Evolutionary conservation across 78 protist species (phyloP).

Genomic region (Mastigamoeba balamuthi): DNA sequence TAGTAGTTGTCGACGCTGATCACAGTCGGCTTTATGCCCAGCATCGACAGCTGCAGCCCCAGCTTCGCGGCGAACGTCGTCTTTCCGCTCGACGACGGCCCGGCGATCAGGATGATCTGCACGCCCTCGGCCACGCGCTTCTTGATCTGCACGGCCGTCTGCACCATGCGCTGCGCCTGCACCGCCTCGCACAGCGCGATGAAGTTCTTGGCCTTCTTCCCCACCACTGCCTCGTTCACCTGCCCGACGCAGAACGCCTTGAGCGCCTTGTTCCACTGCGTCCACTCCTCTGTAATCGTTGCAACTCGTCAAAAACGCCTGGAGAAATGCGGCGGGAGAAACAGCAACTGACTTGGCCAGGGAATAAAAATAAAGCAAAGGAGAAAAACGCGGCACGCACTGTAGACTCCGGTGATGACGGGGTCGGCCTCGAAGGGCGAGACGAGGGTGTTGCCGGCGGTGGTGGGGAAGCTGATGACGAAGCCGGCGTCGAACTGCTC

Average conservation of each 20-base stretch:
- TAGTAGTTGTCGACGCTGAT: conserved; percentile 29
- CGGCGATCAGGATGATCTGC: conserved; percentile 12
- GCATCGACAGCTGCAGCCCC: background rate
- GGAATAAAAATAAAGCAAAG: background rate
- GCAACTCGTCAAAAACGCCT: too few species aligned
- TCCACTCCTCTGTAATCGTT: background rate
- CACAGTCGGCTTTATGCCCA: conserved; percentile 1
- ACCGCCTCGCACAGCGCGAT: background rate
- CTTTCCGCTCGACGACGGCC: conserved; percentile 52
- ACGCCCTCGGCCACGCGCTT: background rate
- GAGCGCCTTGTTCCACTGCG: background rate
- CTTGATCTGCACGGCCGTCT: background rate
- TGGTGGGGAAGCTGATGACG: background rate
- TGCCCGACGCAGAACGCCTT: background rate
- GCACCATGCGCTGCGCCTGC: background rate
- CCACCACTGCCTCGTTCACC: background rate
- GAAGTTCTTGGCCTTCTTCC: background rate
- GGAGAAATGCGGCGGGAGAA: too few species aligned
- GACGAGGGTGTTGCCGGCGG: background rate
- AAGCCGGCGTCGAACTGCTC: background rate
- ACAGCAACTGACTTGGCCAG: too few species aligned
- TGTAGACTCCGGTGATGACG: background rate
- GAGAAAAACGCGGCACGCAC: background rate
- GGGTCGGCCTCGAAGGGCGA: background rate
- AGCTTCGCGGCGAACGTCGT: conserved; percentile 32